These are phyloP conservation scores for Amanita jacksonii DNA, from an alignment of 768 basidiomycete genomes.

Conservation along the genomic window DNA sequence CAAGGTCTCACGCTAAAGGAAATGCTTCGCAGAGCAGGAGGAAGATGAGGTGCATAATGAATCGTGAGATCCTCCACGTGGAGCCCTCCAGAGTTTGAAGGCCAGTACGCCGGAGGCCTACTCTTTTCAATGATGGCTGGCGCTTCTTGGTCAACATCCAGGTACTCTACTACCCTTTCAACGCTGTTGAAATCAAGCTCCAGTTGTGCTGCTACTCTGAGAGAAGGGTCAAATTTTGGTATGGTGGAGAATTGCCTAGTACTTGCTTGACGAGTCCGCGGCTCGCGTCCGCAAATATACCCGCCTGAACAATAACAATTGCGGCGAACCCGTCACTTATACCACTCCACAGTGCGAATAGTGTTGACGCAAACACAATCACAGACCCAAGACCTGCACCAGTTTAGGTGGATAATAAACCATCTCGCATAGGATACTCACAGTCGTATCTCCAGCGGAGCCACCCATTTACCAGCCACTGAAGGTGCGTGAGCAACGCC, in stretches of 20 bases:
- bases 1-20: slow-evolving; percentile 50
- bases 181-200: slow-evolving; percentile 71
- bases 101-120: slow-evolving; percentile 69
- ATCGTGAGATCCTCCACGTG: slow-evolving; percentile 50
- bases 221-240: background rate
- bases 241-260: background rate
- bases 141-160: slow-evolving; percentile 59
- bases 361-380: slow-evolving; percentile 57
- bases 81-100: slow-evolving; percentile 48
- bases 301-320: slow-evolving; percentile 63
- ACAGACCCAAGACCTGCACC: slow-evolving; percentile 53
- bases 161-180: slow-evolving; percentile 64
- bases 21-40: slow-evolving; percentile 45
- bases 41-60: slow-evolving; percentile 53
- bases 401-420: background rate
- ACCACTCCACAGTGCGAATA: slow-evolving; percentile 54
- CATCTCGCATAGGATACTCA: slow-evolving; percentile 18
- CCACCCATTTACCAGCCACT: slow-evolving; percentile 68
- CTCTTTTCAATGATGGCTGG: slow-evolving; percentile 44
- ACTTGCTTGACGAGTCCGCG: slow-evolving; percentile 49
- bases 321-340: slow-evolving; percentile 55
- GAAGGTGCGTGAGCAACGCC: slow-evolving; percentile 15
- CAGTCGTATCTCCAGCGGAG: slow-evolving; percentile 69
- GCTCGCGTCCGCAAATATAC: slow-evolving; percentile 60
- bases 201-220: slow-evolving; percentile 55